Conservation (phyloP, 305 asterid genomes). For the Fraxinus platypoda region DNA sequence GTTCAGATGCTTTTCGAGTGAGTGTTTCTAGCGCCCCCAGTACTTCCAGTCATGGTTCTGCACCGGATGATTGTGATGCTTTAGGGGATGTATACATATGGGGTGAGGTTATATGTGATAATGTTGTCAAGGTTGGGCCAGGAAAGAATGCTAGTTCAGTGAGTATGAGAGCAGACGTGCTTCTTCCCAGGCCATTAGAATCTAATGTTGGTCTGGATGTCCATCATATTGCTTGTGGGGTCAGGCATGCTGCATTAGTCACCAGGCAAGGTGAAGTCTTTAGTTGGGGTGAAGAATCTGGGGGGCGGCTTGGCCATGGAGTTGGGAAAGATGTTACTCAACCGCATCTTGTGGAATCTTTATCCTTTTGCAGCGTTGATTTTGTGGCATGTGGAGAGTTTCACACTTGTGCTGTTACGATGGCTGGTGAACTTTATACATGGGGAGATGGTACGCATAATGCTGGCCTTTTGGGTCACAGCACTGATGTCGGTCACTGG, state of each 20-base stretch:
- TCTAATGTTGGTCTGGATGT: conserved; percentile 81
- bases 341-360: conserved; percentile 75
- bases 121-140: conserved; percentile 70
- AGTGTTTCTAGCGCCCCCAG: conserved; percentile 98
- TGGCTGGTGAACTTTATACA: conserved; percentile 88
- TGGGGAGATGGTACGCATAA: conserved; percentile 98
- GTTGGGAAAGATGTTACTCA: conserved; percentile 67
- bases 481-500: conserved; percentile 85
- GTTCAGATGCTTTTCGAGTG: conserved; percentile 86
- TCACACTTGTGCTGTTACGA: conserved; percentile 88
- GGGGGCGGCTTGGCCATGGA: conserved; percentile 98
- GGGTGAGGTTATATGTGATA: conserved; percentile 97
- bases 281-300: conserved; percentile 98
- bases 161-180: conserved; percentile 69
- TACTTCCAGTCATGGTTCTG: conserved; percentile 97
- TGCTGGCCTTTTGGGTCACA: conserved; percentile 92
- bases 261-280: conserved; percentile 91
- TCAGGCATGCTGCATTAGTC: conserved; percentile 79
- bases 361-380: conserved; percentile 60
- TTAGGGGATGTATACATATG: conserved; percentile 91
- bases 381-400: conserved; percentile 98
- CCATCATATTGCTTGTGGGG: conserved; percentile 90
- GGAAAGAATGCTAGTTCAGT: conserved; percentile 65
- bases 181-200: conserved; percentile 82
- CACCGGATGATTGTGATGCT: conserved; percentile 91